Evolutionary conservation across 1,284 basidiomycete genomes (phyloP), one percentile per base, ranked within the genome.

Genomic region (Papiliotrema flavescens): DNA sequence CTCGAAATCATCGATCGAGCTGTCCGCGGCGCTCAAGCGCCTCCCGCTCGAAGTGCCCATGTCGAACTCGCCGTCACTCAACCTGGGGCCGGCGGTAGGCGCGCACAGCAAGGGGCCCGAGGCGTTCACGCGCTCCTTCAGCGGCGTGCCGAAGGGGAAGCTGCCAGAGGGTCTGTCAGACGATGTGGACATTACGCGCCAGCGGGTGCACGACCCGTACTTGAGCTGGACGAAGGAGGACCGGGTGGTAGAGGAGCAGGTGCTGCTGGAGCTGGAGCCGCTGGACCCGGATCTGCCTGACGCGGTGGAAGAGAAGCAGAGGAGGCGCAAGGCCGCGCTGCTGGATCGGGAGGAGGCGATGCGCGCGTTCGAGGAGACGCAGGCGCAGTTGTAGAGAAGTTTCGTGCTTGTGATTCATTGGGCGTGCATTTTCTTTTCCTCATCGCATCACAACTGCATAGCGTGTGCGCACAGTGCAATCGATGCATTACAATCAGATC

Each of bases 371-470:
- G 13, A 50, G 15, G 56, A 54, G 34, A 47, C 53, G 4, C 49
- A 52, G 41, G 49, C 56, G 19, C 49, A 52, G 32, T 23, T 58
- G 39, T 58, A 23, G 42, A n/a, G n/a, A n/a, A n/a, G n/a, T n/a
- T n/a, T n/a, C 22, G 9, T 17, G 28, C 28, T 32, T 32, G 28
- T 32, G 28, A 11, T 32, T 37, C 36, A n/a, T n/a, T n/a, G n/a
- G n/a, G n/a, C n/a, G n/a, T n/a, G n/a, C n/a, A n/a, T n/a, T 32
- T 32, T 32, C 28, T 6, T 32, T 11, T 32, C 11, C 28, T 32
- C 28, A 32, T 32, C 28, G 28, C 28, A 5, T 5, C 15, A 41
- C n/a, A 41, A 6, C 20, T 22, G 39, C n/a, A 41, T 7, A 15
- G 4, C 28, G 28, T 32, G 28, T 11, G 28, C 28, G 11, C 28